phyloP scores from a whole-genome alignment of 2,329 filamentous ascomycete genomes.

The Cercospora sp. region DNA sequence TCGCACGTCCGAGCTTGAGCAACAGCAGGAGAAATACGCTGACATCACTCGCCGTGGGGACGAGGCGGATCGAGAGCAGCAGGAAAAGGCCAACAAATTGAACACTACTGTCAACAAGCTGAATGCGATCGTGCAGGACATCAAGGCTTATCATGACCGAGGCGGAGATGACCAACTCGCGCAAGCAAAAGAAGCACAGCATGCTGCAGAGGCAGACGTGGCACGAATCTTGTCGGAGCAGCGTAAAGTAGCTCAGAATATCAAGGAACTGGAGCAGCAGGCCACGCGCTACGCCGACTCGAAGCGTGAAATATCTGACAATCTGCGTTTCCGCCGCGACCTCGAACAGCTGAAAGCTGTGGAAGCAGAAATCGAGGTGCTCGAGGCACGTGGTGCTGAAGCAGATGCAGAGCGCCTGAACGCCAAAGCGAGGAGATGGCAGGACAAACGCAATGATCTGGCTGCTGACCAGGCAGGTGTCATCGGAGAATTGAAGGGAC shows the following conservation, averaged over 20 bases:
- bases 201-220: slow-evolving; percentile 66
- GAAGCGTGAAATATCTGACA: slow-evolving; percentile 85
- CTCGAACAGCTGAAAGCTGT: slow-evolving; percentile 68
- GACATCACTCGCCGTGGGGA: slow-evolving; percentile 73
- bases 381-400: slow-evolving; percentile 77
- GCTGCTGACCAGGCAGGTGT: slow-evolving; percentile 72
- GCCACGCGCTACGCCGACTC: slow-evolving; percentile 77
- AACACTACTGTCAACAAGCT: slow-evolving; percentile 76
- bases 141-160: slow-evolving; percentile 74
- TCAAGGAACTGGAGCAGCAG: slow-evolving; percentile 76
- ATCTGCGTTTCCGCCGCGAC: slow-evolving; percentile 80
- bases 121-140: slow-evolving; percentile 71
- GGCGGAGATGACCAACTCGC: slow-evolving; percentile 73
- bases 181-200: slow-evolving; percentile 68
- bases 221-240: slow-evolving; percentile 67
- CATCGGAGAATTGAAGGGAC: slow-evolving; percentile 76
- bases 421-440: slow-evolving; percentile 66
- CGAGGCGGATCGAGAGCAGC: slow-evolving; percentile 69
- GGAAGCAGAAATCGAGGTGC: slow-evolving; percentile 66
- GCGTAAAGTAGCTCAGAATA: slow-evolving; percentile 63
- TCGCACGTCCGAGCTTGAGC: slow-evolving; percentile 73
- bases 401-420: slow-evolving; percentile 77
- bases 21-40: slow-evolving; percentile 74
- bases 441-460: slow-evolving; percentile 67
- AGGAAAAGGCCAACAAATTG: slow-evolving; percentile 69